Conservation (phyloP, 495 filamentous ascomycete genomes). For the Trichoderma parareesei region DNA sequence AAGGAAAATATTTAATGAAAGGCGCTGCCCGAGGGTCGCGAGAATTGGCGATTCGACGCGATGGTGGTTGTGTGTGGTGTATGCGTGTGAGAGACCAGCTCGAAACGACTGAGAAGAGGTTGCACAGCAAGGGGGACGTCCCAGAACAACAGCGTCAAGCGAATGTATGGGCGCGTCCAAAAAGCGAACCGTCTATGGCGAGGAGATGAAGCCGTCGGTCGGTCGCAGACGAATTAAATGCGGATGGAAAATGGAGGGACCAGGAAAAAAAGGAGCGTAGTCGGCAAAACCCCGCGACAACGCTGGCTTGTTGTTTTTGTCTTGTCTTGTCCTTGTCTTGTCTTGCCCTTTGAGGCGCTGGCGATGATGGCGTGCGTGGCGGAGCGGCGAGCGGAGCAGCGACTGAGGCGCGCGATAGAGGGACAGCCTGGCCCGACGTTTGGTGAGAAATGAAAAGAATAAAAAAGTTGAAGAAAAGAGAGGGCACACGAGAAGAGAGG, state of each 20-base stretch:
- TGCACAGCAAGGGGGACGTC: conserved; percentile 1
- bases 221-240: conserved; percentile 8
- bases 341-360: background rate
- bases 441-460: background rate
- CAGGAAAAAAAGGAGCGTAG: background rate
- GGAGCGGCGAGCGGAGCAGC: background rate
- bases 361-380: too few relatives aligned
- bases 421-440: conserved; percentile 4
- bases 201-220: background rate
- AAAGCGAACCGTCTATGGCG: conserved; percentile 11
- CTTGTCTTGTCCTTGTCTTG: background rate
- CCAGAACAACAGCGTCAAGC: conserved; percentile 1
- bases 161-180: conserved; percentile 10
- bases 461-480: conserved; percentile 3
- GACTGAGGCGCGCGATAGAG: background rate
- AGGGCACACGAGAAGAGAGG: conserved; percentile 19
- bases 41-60: conserved; percentile 6
- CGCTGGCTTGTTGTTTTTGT: background rate
- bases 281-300: conserved; percentile 9
- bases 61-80: background rate
- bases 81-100: background rate
- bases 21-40: conserved; percentile 9
- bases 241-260: background rate
- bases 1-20: conserved; percentile 5
- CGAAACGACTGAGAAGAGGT: conserved; percentile 9